phyloP scores from a whole-genome alignment of 2,329 filamentous ascomycete species.

The Xylaria polymorpha region DNA sequence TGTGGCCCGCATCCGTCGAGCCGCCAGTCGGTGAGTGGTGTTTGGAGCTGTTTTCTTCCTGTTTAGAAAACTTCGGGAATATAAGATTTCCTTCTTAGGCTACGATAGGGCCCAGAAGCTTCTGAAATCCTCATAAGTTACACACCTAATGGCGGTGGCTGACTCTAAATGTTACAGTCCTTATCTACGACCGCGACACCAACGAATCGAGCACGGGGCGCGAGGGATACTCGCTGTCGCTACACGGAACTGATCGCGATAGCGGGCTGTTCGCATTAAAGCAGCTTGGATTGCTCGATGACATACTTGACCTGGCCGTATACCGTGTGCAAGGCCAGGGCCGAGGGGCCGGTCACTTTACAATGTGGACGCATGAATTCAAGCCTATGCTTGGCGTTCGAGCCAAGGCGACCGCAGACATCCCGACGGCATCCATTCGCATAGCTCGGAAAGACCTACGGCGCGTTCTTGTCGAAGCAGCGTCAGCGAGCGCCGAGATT shows the following conservation, averaged over 20 bases:
- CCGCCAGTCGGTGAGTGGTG: slow-evolving; percentile 46
- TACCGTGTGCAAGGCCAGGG: slow-evolving; percentile 45
- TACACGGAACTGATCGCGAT: slow-evolving; percentile 51
- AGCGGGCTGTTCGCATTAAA: slow-evolving; percentile 54
- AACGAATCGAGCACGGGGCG: slow-evolving; percentile 47
- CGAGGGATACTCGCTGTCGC: slow-evolving; percentile 55
- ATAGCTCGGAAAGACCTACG: slow-evolving; percentile 54
- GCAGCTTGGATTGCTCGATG: slow-evolving; percentile 55
- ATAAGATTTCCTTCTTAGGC: too few relatives aligned
- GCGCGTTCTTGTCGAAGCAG: slow-evolving; percentile 49
- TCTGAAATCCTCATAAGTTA: too few relatives aligned
- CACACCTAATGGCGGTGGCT: too few relatives aligned
- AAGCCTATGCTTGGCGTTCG: slow-evolving; percentile 50
- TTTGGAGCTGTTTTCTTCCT: too few relatives aligned
- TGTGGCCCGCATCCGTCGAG: slow-evolving; percentile 50
- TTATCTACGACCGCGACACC: slow-evolving; percentile 57
- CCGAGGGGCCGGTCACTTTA: slow-evolving; percentile 49
- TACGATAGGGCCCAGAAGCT: too few relatives aligned
- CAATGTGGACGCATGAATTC: slow-evolving; percentile 56
- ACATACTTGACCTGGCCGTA: slow-evolving; percentile 49
- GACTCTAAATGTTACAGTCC: slow-evolving; percentile 38
- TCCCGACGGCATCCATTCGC: slow-evolving; percentile 54
- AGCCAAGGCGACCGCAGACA: slow-evolving; percentile 47
- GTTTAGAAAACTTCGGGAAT: too few relatives aligned
- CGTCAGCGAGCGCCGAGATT: slow-evolving; percentile 25